Evolutionary conservation across 2,329 filamentous ascomycete species (phyloP).

Genomic region (Aspergillus proliferans): DNA sequence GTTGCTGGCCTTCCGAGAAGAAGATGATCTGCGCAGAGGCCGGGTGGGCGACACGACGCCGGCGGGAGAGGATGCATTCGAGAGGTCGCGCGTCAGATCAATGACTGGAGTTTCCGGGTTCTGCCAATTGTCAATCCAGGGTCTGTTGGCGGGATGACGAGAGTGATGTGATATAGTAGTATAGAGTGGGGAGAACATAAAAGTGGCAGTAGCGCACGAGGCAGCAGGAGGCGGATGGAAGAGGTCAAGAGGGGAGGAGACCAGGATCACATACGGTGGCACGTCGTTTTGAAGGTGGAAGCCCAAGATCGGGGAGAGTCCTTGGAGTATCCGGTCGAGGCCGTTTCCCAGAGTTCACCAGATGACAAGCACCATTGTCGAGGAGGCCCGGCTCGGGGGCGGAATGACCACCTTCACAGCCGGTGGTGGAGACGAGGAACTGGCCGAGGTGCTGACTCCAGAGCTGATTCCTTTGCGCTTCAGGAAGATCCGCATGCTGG

Average conservation of each 20-base stretch:
- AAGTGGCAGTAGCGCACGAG: slow-evolving; percentile 13
- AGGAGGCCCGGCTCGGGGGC: slow-evolving; percentile 14
- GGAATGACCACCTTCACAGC: slow-evolving; percentile 10
- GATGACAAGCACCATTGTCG: slow-evolving; percentile 15
- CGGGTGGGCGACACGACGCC: slow-evolving; percentile 5
- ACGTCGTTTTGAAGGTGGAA: slow-evolving; percentile 38
- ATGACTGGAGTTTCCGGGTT: slow-evolving; percentile 32
- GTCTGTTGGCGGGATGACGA: slow-evolving; percentile 21
- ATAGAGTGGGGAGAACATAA: slow-evolving; percentile 5
- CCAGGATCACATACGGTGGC: slow-evolving; percentile 41
- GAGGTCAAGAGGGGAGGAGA: slow-evolving; percentile 29
- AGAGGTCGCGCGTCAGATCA: slow-evolving; percentile 26
- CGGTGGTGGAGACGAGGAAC: slow-evolving; percentile 26
- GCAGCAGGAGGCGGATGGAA: slow-evolving; percentile 18
- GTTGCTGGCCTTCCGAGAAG: slow-evolving; percentile 20
- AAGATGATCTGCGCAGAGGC: background rate
- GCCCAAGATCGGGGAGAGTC: slow-evolving; percentile 34
- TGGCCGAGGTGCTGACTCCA: slow-evolving; percentile 35
- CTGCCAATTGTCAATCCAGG: slow-evolving; percentile 39
- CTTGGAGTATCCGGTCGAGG: slow-evolving; percentile 37
- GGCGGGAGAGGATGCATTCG: slow-evolving; percentile 25
- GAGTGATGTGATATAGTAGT: slow-evolving; percentile 1
- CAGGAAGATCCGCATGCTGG: slow-evolving; percentile 35
- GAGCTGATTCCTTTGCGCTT: slow-evolving; percentile 35
- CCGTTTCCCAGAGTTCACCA: slow-evolving; percentile 36